Evolutionary conservation across 306 rosid species (phyloP).

Genomic region (Lotus japonicus): DNA sequence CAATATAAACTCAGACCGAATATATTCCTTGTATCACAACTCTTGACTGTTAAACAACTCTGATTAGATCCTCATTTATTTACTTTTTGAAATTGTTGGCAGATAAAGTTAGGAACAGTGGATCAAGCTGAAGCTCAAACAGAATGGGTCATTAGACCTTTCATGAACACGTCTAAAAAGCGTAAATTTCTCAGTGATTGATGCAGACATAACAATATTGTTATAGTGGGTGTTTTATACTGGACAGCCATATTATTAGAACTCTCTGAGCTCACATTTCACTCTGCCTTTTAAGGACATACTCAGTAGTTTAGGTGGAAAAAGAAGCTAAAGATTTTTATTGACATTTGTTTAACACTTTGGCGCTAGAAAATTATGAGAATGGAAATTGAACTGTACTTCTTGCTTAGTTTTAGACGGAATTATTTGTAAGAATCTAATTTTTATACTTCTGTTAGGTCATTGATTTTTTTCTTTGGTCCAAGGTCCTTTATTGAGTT

Average conservation of each 20-base stretch:
- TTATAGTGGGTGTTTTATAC: background rate
- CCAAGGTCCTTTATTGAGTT: no score
- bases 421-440: background rate
- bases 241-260: background rate
- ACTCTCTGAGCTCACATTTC: background rate
- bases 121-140: constrained; percentile 75
- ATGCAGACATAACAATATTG: constrained; percentile 1
- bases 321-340: background rate
- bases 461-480: no score
- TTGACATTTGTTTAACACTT: background rate
- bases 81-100: constrained; percentile 8
- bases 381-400: background rate
- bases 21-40: background rate
- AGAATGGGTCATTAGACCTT: constrained; percentile 80
- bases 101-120: constrained; percentile 79
- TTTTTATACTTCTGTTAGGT: background rate
- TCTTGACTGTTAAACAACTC: background rate
- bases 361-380: background rate
- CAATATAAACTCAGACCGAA: background rate
- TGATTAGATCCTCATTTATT: background rate
- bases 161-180: constrained; percentile 73
- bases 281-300: no score
- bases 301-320: background rate
- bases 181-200: constrained; percentile 52
- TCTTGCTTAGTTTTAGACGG: background rate